Base-by-base conservation (phyloP, 192 early-diverging fungal species). In the Diversispora epigaea region DNA sequence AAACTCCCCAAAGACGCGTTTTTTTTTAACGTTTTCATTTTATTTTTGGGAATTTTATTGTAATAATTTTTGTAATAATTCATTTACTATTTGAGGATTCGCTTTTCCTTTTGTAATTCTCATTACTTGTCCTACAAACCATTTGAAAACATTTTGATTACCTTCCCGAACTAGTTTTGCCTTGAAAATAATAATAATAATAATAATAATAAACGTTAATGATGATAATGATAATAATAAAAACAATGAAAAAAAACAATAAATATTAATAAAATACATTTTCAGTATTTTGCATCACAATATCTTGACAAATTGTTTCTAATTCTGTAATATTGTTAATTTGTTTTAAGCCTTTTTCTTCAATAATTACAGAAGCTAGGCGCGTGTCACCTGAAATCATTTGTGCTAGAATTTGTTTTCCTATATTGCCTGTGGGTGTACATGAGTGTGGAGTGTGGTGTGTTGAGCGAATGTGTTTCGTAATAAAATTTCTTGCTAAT, bases 81-180 rank as follows among this genome's bases (percentile, higher is more conserved):
- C 77, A 60, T 90, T 93, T 8, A 93, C 80, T 4, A 86, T 74
- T 14, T 88, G 83, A 4, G 95, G 94, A 61, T 94, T 89, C 8
- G 91, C 91, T 61, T 89, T 84, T 15, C 94, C 94, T 80, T 90
- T 86, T 6, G 92, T 95, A 57, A 83, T 79, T 47, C 86, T 82
- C 92, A 97, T 93, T 7, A 92, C 84, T 79, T 94, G 87, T 7
- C 94, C 93, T 22, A 95, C 85, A 76, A 97, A 91, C 84, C 93
- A 95, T 41, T 89, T 89, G 6, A 92, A 79, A 44, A 93, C 64
- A 4, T 91, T 88, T 17, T 80, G 58, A 49, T 93, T 91, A 0
- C 93, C 94, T 14, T 79, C 82, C 75, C 84, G 77, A 50, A 93
- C 85, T 10, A 81, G 83, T 14, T 83, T 74, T 0, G 90, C 89